These are phyloP conservation scores for Pseudocercospora eumusae DNA, from an alignment of 2,329 filamentous ascomycete genomes.

Conservation along the genomic window DNA sequence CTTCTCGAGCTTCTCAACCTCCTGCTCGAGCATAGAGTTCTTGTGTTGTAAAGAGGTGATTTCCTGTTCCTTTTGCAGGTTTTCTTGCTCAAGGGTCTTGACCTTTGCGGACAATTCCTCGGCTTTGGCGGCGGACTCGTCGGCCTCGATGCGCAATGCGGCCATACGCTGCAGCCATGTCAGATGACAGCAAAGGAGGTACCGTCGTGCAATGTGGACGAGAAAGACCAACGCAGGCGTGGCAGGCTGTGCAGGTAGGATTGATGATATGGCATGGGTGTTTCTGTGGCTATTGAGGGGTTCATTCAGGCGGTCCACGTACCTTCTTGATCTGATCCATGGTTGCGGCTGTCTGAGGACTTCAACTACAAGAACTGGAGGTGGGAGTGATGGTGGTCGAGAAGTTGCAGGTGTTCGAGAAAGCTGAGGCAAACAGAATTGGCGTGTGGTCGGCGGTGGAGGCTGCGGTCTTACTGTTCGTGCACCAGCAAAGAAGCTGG, in stretches of 20 bases:
- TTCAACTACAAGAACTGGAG: not conserved
- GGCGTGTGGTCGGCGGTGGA: slow-evolving; percentile 3
- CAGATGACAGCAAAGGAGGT: slow-evolving; percentile 16
- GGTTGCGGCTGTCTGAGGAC: not conserved
- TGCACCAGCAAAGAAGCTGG: not conserved
- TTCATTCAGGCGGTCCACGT: slow-evolving; percentile 28
- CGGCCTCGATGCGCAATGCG: slow-evolving; percentile 89
- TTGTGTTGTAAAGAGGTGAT: slow-evolving; percentile 96
- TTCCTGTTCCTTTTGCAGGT: slow-evolving; percentile 94
- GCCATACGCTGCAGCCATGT: slow-evolving; percentile 75
- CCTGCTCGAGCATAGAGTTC: slow-evolving; percentile 83
- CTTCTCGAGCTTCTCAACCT: slow-evolving; percentile 90
- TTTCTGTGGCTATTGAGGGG: slow-evolving; percentile 30
- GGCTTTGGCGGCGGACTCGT: slow-evolving; percentile 76
- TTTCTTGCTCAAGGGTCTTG: slow-evolving; percentile 92
- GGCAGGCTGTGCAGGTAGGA: not conserved
- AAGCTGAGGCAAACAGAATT: not conserved
- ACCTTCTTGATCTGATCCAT: slow-evolving; percentile 51
- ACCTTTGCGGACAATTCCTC: slow-evolving; percentile 86
- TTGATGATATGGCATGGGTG: slow-evolving; percentile 20
- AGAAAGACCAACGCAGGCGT: slow-evolving; percentile 2
- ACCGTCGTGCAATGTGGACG: not conserved
- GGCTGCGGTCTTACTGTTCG: slow-evolving; percentile 7
- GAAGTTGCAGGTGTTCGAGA: not conserved
- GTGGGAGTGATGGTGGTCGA: not conserved